Evolutionary conservation across 306 rosid species (phyloP), one percentile per base, ranked within the genome.

Genomic region (Cucurbita argyrosperma): DNA sequence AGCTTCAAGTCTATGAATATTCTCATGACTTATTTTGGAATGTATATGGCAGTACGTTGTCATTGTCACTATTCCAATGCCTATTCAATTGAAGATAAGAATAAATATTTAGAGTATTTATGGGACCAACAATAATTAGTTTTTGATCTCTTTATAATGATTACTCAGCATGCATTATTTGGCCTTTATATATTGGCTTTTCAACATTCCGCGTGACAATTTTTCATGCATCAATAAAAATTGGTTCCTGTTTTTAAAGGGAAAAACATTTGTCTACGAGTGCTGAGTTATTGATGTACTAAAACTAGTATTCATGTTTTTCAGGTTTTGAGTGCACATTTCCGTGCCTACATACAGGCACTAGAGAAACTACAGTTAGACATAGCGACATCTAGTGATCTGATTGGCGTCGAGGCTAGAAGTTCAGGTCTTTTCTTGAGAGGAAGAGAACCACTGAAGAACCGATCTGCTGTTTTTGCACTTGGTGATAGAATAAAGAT

Each of bases 271-370:
- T 70, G 15, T 70, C 23, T 35, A 40, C 5, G 74, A 50, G 8
- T 50, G 16, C 50, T 49, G 46, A 70, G 74, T 16, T 50, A 50
- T 26, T 70, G 58, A 8, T 46, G 19, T 70, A 79, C 58, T 64
- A 64, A 79, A 66, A 58, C 79, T 21, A 35, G 45, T 61, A 39
- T 76, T 39, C 74, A 74, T 82, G 47, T 75, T 52, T 80, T 87
- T 79, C 90, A 93, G 98, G 99, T 94, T 81, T 89, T 94, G 54
- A 85, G 99, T 85, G 97, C 99, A 52, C 99, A 91, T 85, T 94
- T 94, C 81, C 92, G 97, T 11, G 97, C 96, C 67, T 94, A 94
- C 72, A 91, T 94, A 76, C 99, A 83, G 74, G 99, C 99, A 39
- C 72, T 94, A 61, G 99, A 94, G 87, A 94, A 94, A 79, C 84